Percentiles rank a stretch among this genome's conserved stretches.
Evolutionary conservation across 495 filamentous ascomycete species (phyloP).

Genomic region (Penicillium roqueforti): DNA sequence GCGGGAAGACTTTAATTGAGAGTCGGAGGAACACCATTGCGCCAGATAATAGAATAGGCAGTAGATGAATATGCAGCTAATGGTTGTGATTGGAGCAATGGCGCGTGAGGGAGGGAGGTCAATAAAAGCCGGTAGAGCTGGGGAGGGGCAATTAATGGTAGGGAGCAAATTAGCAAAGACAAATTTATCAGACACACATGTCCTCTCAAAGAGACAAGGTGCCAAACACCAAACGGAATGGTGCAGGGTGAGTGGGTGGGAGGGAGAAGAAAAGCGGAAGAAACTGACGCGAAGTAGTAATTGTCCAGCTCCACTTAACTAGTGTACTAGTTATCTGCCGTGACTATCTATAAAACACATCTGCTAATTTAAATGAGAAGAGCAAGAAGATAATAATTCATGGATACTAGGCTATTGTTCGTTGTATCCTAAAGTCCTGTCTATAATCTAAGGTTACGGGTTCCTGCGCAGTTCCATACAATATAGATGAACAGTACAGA

Average conservation of each 20-base stretch:
- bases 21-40: conserved; percentile 38
- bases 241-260: neutral
- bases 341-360: neutral
- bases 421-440: too few species aligned
- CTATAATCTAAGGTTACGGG: neutral
- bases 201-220: neutral
- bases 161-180: neutral
- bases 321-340: too few species aligned
- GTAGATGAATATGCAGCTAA: neutral
- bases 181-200: neutral
- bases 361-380: neutral
- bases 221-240: neutral
- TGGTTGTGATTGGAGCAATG: neutral
- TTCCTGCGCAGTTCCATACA: neutral
- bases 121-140: neutral
- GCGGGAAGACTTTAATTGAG: conserved; percentile 34
- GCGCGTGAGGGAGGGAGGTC: neutral
- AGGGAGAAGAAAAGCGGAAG: neutral
- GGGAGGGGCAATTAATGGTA: neutral
- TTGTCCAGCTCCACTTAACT: conserved; percentile 4
- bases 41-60: neutral
- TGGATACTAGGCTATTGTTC: too few species aligned
- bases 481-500: neutral
- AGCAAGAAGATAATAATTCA: neutral
- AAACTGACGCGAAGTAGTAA: neutral